phyloP scores from a whole-genome alignment of 23 red algal genomes.

The Gracilaria domingensis region DNA sequence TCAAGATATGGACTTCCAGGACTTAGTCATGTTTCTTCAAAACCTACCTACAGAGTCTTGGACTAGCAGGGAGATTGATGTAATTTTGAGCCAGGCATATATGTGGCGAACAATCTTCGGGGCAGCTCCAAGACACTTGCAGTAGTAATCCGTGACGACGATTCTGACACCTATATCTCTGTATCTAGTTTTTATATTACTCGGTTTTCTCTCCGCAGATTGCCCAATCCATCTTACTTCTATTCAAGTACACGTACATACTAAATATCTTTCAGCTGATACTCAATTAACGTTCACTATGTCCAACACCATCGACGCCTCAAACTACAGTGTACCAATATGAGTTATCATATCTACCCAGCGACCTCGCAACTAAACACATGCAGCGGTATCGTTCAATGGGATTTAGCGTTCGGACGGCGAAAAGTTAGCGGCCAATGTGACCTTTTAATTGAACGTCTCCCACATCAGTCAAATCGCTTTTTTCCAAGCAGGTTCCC shows the following conservation, averaged over 20 bases:
- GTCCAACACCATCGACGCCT: not conserved
- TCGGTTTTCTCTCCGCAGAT: not conserved
- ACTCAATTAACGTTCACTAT: not conserved
- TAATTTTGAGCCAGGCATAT: conserved; percentile 88
- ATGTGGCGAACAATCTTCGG: conserved; percentile 86
- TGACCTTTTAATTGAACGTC: not conserved
- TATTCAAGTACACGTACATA: no score
- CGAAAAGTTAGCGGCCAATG: not conserved
- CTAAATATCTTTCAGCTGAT: not conserved
- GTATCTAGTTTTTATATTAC: not conserved
- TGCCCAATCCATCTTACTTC: no score
- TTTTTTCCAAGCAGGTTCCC: conserved; percentile 33
- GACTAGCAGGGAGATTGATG: conserved; percentile 81
- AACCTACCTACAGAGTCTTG: conserved; percentile 90
- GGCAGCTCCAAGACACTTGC: conserved; percentile 70
- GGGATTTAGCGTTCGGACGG: no score
- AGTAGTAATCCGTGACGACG: not conserved
- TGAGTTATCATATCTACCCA: not conserved
- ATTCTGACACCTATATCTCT: not conserved
- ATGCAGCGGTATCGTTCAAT: no score
- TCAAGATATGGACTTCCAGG: conserved; percentile 86
- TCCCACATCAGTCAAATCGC: conserved; percentile 41
- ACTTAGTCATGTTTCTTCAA: conserved; percentile 95
- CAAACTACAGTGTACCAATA: not conserved
- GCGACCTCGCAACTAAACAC: no score